These are phyloP conservation scores for Debaryomyces prosopidis DNA, from an alignment of 805 yeast species.

Conservation along the genomic window DNA sequence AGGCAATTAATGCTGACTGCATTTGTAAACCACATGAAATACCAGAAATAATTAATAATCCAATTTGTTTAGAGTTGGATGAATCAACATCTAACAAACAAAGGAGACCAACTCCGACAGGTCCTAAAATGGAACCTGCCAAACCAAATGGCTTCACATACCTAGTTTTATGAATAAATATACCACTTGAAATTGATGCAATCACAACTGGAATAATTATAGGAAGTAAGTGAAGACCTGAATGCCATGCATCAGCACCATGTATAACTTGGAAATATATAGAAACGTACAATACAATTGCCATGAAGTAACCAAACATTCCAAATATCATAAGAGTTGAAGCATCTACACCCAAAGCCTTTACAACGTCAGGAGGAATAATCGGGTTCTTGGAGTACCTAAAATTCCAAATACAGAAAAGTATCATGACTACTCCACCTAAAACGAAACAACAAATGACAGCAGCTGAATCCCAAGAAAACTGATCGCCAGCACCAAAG, in stretches of 20 bases:
- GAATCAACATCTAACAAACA: slow-evolving; percentile 42
- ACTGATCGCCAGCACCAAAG: slow-evolving; percentile 47
- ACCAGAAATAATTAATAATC: slow-evolving; percentile 49
- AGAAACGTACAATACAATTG: slow-evolving; percentile 17
- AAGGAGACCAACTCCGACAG: slow-evolving; percentile 47
- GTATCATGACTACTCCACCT: slow-evolving; percentile 35
- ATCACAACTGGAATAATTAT: slow-evolving; percentile 38
- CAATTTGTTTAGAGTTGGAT: slow-evolving; percentile 35
- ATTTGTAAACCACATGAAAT: slow-evolving; percentile 47
- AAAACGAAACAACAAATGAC: slow-evolving; percentile 49
- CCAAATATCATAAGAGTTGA: slow-evolving; percentile 35
- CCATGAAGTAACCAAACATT: slow-evolving; percentile 40
- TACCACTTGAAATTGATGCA: slow-evolving; percentile 38
- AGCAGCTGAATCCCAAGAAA: slow-evolving; percentile 54
- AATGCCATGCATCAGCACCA: slow-evolving; percentile 39
- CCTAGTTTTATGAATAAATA: slow-evolving; percentile 36
- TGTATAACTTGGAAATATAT: slow-evolving; percentile 53
- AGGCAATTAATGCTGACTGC: slow-evolving; percentile 45
- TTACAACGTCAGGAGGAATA: slow-evolving; percentile 45
- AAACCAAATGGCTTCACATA: slow-evolving; percentile 43
- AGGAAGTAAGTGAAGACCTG: slow-evolving; percentile 50
- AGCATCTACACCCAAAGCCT: slow-evolving; percentile 34
- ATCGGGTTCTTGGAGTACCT: slow-evolving; percentile 43
- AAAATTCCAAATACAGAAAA: slow-evolving; percentile 44
- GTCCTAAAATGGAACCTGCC: slow-evolving; percentile 32